A percentile compares a stretch with the other conserved stretches of the same genome.
phyloP scores from a whole-genome alignment of 2,329 filamentous ascomycete genomes.

The Alternaria incomplexa region DNA sequence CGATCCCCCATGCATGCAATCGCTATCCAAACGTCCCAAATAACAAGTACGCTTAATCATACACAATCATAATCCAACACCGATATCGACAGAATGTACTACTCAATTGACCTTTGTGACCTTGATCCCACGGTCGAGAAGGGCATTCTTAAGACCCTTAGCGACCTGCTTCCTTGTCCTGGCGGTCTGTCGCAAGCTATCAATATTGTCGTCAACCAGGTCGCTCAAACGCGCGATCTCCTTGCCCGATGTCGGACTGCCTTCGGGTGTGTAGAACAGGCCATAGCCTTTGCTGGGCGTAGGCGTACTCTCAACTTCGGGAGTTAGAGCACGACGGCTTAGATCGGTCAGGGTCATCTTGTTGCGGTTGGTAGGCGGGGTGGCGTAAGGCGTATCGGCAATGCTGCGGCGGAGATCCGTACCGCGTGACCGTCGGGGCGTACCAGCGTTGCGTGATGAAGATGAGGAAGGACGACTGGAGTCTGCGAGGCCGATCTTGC shows the following conservation, averaged over 20 bases:
- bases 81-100: neutral
- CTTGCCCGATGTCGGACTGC: slow-evolving; percentile 28
- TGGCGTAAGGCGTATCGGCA: slow-evolving; percentile 42
- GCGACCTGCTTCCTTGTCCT: slow-evolving; percentile 49
- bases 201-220: slow-evolving; percentile 50
- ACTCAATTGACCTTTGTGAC: slow-evolving; percentile 25
- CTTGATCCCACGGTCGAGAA: slow-evolving; percentile 44
- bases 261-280: slow-evolving; percentile 44
- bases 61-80: slow-evolving; percentile 22
- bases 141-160: slow-evolving; percentile 44
- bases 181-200: slow-evolving; percentile 42
- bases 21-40: slow-evolving; percentile 20
- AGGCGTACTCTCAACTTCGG: slow-evolving; percentile 36
- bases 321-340: slow-evolving; percentile 38
- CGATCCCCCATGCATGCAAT: neutral
- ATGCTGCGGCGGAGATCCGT: slow-evolving; percentile 21
- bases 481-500: slow-evolving; percentile 61
- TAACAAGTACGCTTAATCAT: slow-evolving; percentile 24
- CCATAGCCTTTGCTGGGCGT: slow-evolving; percentile 40
- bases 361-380: slow-evolving; percentile 45
- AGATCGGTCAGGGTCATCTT: slow-evolving; percentile 40
- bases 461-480: slow-evolving; percentile 32
- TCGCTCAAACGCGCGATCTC: slow-evolving; percentile 46
- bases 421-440: slow-evolving; percentile 24
- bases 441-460: slow-evolving; percentile 22